A percentile compares a stretch with the other conserved stretches of the same genome.
phyloP scores from a whole-genome alignment of 129 eudicot genomes.

The Pittosporum tobira region DNA sequence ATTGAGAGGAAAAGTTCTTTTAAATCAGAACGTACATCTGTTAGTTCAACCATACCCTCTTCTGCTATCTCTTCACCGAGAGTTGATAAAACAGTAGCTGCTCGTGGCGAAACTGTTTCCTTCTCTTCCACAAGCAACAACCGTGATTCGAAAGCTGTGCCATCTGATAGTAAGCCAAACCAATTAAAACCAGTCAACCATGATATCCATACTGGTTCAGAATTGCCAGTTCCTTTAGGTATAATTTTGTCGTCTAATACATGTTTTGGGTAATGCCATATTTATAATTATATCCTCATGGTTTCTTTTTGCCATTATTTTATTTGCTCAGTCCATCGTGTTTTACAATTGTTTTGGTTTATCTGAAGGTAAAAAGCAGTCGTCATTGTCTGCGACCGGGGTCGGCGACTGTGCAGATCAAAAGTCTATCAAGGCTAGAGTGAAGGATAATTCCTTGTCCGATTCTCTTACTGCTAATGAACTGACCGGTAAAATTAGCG shows the following conservation, averaged over 20 bases:
- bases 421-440: constrained; percentile 22
- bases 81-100: constrained; percentile 33
- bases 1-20: constrained; percentile 67
- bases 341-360: constrained; percentile 14
- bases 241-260: constrained; percentile 7
- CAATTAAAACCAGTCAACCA: constrained; percentile 37
- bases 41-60: constrained; percentile 26
- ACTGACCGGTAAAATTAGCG: constrained; percentile 19
- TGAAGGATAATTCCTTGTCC: constrained; percentile 36
- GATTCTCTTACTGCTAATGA: constrained; percentile 26
- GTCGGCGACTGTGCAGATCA: constrained; percentile 29
- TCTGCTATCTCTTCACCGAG: constrained; percentile 36
- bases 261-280: neutral
- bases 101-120: constrained; percentile 34
- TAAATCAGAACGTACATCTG: constrained; percentile 30
- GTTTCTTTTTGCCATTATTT: neutral
- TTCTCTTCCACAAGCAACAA: constrained; percentile 28
- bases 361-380: constrained; percentile 66
- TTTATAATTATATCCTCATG: neutral
- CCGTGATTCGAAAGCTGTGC: constrained; percentile 35
- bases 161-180: constrained; percentile 36
- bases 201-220: constrained; percentile 27
- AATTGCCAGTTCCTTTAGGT: constrained; percentile 37
- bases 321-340: neutral
- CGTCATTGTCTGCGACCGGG: constrained; percentile 35